Base-by-base conservation (phyloP, 1,284 basidiomycete genomes). In the Trichosporon sp. region DNA sequence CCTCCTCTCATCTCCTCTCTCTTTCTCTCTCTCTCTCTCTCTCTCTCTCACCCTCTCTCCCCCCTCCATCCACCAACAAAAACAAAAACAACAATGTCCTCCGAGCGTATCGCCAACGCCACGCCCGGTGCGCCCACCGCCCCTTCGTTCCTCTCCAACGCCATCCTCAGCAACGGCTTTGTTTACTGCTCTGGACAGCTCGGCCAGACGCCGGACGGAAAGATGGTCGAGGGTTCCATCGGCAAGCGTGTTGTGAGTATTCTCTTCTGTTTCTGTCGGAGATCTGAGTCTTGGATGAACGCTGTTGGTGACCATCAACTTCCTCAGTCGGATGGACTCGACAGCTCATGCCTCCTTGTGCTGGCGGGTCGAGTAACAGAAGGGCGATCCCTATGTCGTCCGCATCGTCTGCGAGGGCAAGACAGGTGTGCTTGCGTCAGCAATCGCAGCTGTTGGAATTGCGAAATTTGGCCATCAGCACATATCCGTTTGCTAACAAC, bases 171-270 rank as follows among this genome's bases (percentile, higher is more conserved):
- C 2, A 85, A 83, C 16, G 84, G 84, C 67, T 86, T 87, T 11
- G 86, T 90, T 6, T 90, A 89, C 73, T 86, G 86, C 43, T 90
- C 89, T 12, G 89, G 89, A 21, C 89, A 86, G 76, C 87, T 90
- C 66, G 89, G 89, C 8, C 86, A 85, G 56, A 84, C 85, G 56
- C 83, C 83, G 8, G 86, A 89, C 26, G 84, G 85, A 66, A 85
- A 84, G 66, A 78, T 90, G 32, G 85, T 89, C 6, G 84, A 86
- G 74, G 88, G 88, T 2, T 88, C 88, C 6, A 86, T 89, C 35
- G 82, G 86, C 72, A 85, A 82, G 5, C 87, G 89, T 74, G 88
- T 88, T 3, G 88, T 89, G 75, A 76, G 86, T 72, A 7, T 0
- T 11, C 16, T 4, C 16, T n/a, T 46, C 6, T 37, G 35, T 4